Evolutionary conservation across 306 rosid genomes (phyloP).

Genomic region (Biancaea sappan): DNA sequence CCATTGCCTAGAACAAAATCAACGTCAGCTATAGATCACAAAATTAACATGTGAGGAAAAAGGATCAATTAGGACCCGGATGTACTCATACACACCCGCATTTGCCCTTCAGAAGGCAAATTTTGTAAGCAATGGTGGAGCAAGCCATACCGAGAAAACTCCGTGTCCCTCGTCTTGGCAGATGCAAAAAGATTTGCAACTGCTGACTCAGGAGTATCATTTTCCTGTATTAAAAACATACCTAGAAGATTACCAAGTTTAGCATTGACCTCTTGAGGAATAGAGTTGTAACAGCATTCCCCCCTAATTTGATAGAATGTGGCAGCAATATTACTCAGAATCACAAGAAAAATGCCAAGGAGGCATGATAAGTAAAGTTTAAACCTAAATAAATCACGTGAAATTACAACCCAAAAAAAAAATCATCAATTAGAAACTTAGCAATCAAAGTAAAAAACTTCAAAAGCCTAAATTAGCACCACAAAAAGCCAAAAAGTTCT

Average conservation of each 20-base stretch:
- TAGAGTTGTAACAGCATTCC: not conserved
- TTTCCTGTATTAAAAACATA: constrained; percentile 58
- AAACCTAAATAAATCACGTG: not conserved
- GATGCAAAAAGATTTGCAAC: constrained; percentile 88
- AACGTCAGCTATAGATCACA: constrained; percentile 33
- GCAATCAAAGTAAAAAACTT: not conserved
- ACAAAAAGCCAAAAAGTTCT: not conserved
- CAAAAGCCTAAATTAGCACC: not conserved
- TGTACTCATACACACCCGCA: constrained; percentile 50
- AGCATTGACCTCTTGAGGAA: constrained; percentile 5
- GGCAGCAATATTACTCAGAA: not conserved
- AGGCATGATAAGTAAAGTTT: constrained; percentile 4
- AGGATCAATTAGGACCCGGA: not conserved
- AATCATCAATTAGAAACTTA: not conserved
- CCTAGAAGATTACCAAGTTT: constrained; percentile 13
- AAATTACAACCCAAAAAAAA: not conserved
- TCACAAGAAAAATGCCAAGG: not conserved
- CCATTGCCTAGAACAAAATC: constrained; percentile 66
- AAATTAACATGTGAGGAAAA: not conserved
- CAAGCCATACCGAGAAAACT: constrained; percentile 58
- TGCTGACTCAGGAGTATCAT: constrained; percentile 75
- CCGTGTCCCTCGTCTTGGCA: constrained; percentile 47
- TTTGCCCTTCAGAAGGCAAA: constrained; percentile 78
- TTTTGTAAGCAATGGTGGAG: constrained; percentile 66
- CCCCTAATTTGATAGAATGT: not conserved